A percentile compares a stretch with the other conserved stretches of the same genome.
Evolutionary conservation across 208 protist species (phyloP).

Genomic region (Wallacemonas sp.): DNA sequence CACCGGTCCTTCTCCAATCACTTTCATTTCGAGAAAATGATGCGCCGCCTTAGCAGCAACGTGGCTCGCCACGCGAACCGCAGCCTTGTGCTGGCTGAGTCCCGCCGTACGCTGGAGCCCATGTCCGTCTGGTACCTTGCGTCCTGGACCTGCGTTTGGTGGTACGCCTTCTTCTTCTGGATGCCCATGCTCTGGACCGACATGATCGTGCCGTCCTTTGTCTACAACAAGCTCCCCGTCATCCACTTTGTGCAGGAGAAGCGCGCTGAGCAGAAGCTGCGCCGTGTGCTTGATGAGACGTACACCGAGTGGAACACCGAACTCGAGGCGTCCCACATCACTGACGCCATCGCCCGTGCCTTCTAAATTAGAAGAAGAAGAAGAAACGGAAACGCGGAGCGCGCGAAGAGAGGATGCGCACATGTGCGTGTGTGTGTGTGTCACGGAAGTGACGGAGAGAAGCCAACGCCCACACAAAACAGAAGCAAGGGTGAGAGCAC

Average conservation of each 20-base stretch:
- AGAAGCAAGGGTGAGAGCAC: too few relatives aligned
- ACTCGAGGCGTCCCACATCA: slow-evolving; percentile 73
- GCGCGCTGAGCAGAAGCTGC: slow-evolving; percentile 81
- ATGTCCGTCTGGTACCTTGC: slow-evolving; percentile 89
- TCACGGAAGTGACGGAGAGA: too few relatives aligned
- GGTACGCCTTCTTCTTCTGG: slow-evolving; percentile 90
- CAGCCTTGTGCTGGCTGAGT: slow-evolving; percentile 34
- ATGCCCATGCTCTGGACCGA: slow-evolving; percentile 87
- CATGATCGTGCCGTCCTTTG: slow-evolving; percentile 80
- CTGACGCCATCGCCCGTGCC: slow-evolving; percentile 79
- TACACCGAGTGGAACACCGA: slow-evolving; percentile 84
- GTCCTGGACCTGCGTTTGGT: slow-evolving; percentile 84
- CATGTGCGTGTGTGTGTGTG: slow-evolving; percentile 3
- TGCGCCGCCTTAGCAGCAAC: slow-evolving; percentile 47
- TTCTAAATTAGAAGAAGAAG: slow-evolving; percentile 47
- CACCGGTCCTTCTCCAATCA: not conserved
- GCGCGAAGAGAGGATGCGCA: not conserved
- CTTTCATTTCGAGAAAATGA: slow-evolving; percentile 17
- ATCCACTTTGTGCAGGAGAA: slow-evolving; percentile 91
- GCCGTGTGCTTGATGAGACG: slow-evolving; percentile 82
- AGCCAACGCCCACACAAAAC: too few relatives aligned
- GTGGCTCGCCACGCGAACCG: slow-evolving; percentile 36
- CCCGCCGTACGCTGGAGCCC: slow-evolving; percentile 80
- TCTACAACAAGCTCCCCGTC: slow-evolving; percentile 87
- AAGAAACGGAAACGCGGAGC: slow-evolving; percentile 16